Evolutionary conservation across 2,329 filamentous ascomycete genomes (phyloP).

Genomic region (Exophiala lecanii-corni): DNA sequence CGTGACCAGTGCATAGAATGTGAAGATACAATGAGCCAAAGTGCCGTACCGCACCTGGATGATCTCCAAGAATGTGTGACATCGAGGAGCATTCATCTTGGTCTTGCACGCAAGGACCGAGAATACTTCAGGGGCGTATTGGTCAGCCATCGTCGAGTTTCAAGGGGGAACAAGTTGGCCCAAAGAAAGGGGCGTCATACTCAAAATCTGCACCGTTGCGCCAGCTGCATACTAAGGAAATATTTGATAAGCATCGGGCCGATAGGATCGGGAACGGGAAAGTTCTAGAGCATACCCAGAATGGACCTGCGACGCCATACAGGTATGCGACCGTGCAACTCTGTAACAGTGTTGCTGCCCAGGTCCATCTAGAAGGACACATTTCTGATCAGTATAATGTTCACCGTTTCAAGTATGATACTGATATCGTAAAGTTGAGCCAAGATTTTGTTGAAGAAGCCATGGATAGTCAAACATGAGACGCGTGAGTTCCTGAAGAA

Average conservation of each 20-base stretch:
- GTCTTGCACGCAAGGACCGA: slow-evolving; percentile 63
- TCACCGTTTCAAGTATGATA: slow-evolving; percentile 53
- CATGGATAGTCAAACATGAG: too few species aligned
- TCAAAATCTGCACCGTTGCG: slow-evolving; percentile 76
- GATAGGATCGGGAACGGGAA: too few species aligned
- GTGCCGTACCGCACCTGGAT: slow-evolving; percentile 74
- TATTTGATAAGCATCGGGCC: too few species aligned
- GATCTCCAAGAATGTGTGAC: slow-evolving; percentile 66
- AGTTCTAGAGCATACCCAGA: slow-evolving; percentile 46
- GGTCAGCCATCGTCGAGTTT: neutral
- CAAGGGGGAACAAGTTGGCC: too few species aligned
- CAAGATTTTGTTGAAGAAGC: too few species aligned
- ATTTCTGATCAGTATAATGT: too few species aligned
- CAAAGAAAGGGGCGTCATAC: slow-evolving; percentile 37
- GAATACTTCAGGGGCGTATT: too few species aligned
- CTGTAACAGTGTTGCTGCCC: slow-evolving; percentile 52
- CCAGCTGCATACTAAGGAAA: slow-evolving; percentile 58
- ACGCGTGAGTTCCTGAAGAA: too few species aligned
- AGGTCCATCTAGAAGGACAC: slow-evolving; percentile 88
- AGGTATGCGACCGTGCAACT: slow-evolving; percentile 73
- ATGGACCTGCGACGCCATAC: slow-evolving; percentile 65
- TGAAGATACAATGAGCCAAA: slow-evolving; percentile 70
- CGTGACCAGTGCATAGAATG: slow-evolving; percentile 74
- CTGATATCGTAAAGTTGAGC: neutral
- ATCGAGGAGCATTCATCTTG: slow-evolving; percentile 22